A percentile compares a stretch with the other conserved stretches of the same genome.
Evolutionary conservation across 106 monocot genomes (phyloP).

Genomic region (Dioscorea dumetorum): DNA sequence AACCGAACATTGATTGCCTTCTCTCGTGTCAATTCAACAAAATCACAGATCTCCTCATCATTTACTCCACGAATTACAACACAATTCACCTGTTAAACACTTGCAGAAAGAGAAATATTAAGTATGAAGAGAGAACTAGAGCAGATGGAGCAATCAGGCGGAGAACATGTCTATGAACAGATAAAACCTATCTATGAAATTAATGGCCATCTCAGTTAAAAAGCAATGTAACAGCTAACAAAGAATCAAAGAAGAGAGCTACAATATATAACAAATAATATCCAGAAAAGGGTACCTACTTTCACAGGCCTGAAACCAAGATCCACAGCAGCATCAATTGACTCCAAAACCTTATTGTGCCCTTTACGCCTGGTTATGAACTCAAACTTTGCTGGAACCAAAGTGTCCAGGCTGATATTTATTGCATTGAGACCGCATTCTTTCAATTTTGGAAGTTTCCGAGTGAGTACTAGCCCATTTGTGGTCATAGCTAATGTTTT

Average conservation of each 20-base stretch:
- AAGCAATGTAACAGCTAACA: too few species aligned
- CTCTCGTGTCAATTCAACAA: slow-evolving; percentile 80
- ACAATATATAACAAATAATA: neutral
- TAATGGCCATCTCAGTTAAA: neutral
- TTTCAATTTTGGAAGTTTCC: slow-evolving; percentile 88
- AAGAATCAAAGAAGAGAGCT: too few species aligned
- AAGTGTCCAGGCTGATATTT: slow-evolving; percentile 96
- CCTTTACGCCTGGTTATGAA: slow-evolving; percentile 97
- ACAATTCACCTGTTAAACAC: slow-evolving; percentile 71
- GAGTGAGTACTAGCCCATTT: slow-evolving; percentile 78
- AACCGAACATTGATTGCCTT: slow-evolving; percentile 96
- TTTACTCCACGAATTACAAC: slow-evolving; percentile 96
- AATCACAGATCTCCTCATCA: slow-evolving; percentile 96
- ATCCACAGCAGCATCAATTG: slow-evolving; percentile 71
- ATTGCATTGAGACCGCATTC: slow-evolving; percentile 67
- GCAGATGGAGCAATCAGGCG: neutral
- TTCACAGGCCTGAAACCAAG: slow-evolving; percentile 90
- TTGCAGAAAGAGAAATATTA: neutral
- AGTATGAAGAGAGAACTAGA: neutral
- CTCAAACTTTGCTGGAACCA: slow-evolving; percentile 96
- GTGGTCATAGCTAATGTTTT: slow-evolving; percentile 94
- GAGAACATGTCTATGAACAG: neutral
- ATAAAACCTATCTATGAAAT: neutral
- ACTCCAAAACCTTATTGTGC: slow-evolving; percentile 70
- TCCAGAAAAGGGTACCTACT: slow-evolving; percentile 25